A percentile compares a stretch with the other conserved stretches of the same genome.
Conservation (phyloP, 768 basidiomycete species). For the Tricholoma flavovirens region DNA sequence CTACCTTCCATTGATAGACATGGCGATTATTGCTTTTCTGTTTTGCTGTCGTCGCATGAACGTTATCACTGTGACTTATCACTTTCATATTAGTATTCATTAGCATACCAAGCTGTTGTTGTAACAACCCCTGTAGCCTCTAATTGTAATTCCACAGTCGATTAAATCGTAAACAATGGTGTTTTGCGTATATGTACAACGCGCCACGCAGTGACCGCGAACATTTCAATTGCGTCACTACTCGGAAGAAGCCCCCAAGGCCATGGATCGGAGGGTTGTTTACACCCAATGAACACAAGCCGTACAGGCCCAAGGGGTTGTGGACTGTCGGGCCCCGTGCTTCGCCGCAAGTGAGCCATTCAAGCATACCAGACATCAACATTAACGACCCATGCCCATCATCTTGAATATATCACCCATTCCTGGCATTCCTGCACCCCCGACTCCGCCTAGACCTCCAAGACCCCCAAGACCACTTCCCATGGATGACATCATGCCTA, state of each 20-base stretch:
- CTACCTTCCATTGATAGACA: not conserved
- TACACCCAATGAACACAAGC: not conserved
- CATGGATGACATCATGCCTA: constrained; percentile 89
- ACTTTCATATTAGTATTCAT: constrained; percentile 3
- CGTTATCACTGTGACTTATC: constrained; percentile 8
- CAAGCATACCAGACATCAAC: not conserved
- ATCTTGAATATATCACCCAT: constrained; percentile 82
- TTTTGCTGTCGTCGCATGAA: not conserved
- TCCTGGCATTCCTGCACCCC: constrained; percentile 58
- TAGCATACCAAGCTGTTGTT: not conserved
- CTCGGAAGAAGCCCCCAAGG: too few relatives aligned
- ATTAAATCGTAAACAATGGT: constrained; percentile 2
- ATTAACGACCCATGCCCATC: constrained; percentile 74
- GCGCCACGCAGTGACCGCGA: not conserved
- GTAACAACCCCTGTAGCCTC: not conserved
- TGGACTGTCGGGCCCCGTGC: not conserved
- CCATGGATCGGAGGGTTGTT: not conserved
- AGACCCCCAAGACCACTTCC: constrained; percentile 60
- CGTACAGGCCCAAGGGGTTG: not conserved
- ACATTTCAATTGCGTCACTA: not conserved
- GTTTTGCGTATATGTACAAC: not conserved
- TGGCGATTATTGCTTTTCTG: not conserved
- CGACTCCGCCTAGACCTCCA: constrained; percentile 53
- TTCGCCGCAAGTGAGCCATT: too few relatives aligned
- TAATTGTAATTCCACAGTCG: not conserved